Evolutionary conservation across 768 basidiomycete species (phyloP).

Genomic region (Podaxis pistillaris): DNA sequence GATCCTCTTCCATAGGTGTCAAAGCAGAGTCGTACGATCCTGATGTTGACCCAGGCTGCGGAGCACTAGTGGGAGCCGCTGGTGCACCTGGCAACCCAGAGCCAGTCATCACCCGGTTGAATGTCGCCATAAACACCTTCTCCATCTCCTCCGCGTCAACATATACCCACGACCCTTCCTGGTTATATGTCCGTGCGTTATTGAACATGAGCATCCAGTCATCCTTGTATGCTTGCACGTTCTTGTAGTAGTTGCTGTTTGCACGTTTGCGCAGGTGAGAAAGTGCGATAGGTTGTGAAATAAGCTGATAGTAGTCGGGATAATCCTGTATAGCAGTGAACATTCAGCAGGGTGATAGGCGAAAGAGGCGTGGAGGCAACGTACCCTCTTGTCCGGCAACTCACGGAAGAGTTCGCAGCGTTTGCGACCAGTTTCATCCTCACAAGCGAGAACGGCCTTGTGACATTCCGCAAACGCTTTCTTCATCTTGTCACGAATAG

Average conservation of each 20-base stretch:
- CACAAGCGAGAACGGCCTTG: slow-evolving; percentile 69
- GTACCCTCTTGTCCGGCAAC: slow-evolving; percentile 74
- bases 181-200: slow-evolving; percentile 92
- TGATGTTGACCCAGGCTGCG: slow-evolving; percentile 39
- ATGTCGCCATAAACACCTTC: slow-evolving; percentile 76
- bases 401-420: slow-evolving; percentile 88
- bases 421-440: slow-evolving; percentile 72
- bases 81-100: slow-evolving; percentile 77
- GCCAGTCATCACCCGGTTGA: slow-evolving; percentile 60
- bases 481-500: slow-evolving; percentile 75
- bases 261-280: slow-evolving; percentile 81
- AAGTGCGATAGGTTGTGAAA: slow-evolving; percentile 84
- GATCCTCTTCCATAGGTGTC: slow-evolving; percentile 82
- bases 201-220: slow-evolving; percentile 92
- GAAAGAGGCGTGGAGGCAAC: slow-evolving; percentile 16
- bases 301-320: slow-evolving; percentile 91
- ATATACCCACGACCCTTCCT: slow-evolving; percentile 94
- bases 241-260: slow-evolving; percentile 68
- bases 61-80: slow-evolving; percentile 24
- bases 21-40: slow-evolving; percentile 65
- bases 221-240: slow-evolving; percentile 63
- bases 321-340: slow-evolving; percentile 56
- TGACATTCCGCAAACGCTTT: slow-evolving; percentile 77
- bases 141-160: slow-evolving; percentile 94
- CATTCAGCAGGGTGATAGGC: slow-evolving; percentile 8